These are phyloP conservation scores for Tremella fuciformis DNA, from an alignment of 768 basidiomycete species.

Conservation along the genomic window DNA sequence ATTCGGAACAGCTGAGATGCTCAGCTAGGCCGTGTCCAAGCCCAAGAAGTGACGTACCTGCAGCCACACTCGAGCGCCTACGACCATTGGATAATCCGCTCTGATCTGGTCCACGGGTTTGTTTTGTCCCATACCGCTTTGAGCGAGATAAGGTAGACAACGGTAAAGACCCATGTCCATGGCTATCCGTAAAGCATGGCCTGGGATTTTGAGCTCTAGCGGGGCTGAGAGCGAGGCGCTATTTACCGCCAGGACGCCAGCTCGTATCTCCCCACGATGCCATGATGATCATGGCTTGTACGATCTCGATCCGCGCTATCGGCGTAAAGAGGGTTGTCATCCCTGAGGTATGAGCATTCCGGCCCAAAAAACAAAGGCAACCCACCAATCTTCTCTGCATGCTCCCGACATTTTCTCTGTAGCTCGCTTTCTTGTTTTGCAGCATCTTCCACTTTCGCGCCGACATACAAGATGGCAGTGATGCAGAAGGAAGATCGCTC, in stretches of 20 bases:
- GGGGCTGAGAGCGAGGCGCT: background rate
- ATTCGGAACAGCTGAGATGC: conserved; percentile 31
- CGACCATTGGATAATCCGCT: conserved; percentile 33
- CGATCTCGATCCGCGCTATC: conserved; percentile 36
- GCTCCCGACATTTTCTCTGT: conserved; percentile 30
- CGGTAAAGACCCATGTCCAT: conserved; percentile 42
- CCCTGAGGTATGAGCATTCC: conserved; percentile 8
- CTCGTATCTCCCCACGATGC: conserved; percentile 42
- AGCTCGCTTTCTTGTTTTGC: conserved; percentile 23
- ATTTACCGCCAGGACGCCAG: conserved; percentile 41
- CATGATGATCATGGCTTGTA: conserved; percentile 40
- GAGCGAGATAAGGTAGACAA: conserved; percentile 32
- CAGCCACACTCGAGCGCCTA: conserved; percentile 41
- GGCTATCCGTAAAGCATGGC: conserved; percentile 42
- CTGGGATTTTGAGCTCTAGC: conserved; percentile 6
- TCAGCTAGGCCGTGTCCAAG: background rate
- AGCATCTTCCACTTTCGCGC: conserved; percentile 33
- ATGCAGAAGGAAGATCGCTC: conserved; percentile 38
- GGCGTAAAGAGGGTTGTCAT: conserved; percentile 44
- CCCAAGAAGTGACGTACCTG: conserved; percentile 21
- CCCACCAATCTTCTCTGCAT: conserved; percentile 45
- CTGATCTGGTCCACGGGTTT: conserved; percentile 30
- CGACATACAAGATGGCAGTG: conserved; percentile 32
- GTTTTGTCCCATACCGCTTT: conserved; percentile 35
- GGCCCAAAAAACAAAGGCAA: conserved; percentile 3